Conservation (phyloP, 768 basidiomycete species). For the Naganishia vishniacii region DNA sequence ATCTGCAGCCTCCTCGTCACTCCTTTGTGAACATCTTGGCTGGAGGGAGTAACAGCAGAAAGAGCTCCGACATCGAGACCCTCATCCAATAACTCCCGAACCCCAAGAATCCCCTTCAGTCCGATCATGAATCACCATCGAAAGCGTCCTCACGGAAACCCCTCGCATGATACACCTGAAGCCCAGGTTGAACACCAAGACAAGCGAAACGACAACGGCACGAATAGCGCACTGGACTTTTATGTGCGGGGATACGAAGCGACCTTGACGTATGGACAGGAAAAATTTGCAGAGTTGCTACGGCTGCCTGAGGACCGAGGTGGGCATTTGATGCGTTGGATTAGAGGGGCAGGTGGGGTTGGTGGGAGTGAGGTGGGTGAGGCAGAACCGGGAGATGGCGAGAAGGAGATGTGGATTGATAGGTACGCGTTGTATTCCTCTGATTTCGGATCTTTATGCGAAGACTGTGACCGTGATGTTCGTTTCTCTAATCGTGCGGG, state of each 20-base stretch:
- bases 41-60: no score
- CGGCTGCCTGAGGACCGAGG: not conserved
- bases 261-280: constrained; percentile 1
- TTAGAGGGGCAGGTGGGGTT: not conserved
- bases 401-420: constrained; percentile 64
- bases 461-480: not conserved
- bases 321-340: constrained; percentile 10
- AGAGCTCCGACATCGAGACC: no score
- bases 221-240: constrained; percentile 1
- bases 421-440: constrained; percentile 56
- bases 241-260: constrained; percentile 22
- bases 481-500: not conserved
- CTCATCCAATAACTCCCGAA: no score
- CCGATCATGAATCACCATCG: not conserved
- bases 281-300: constrained; percentile 1
- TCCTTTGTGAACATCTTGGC: no score
- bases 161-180: not conserved
- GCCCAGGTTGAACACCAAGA: no score
- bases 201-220: not conserved
- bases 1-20: no score
- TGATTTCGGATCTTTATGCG: not conserved
- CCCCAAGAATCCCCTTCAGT: no score
- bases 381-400: constrained; percentile 27
- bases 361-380: constrained; percentile 6
- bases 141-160: not conserved